Conservation (phyloP, 2,329 filamentous ascomycete genomes). For the Pestalotiopsis sp. region DNA sequence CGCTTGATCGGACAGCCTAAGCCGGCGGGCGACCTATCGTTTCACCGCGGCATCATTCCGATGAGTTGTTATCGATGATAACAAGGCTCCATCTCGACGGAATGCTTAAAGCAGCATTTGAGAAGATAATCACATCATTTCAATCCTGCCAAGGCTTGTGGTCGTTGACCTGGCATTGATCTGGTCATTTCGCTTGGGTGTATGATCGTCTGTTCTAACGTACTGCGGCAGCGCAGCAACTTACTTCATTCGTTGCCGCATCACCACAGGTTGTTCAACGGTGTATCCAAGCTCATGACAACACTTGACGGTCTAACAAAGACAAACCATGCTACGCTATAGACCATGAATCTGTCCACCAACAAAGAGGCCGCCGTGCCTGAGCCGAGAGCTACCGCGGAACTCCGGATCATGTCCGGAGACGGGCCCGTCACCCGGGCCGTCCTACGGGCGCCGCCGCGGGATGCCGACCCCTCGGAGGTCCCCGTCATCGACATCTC, state of each 20-base stretch:
- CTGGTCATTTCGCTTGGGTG: too few species aligned
- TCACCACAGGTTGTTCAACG: too few species aligned
- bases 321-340: not conserved
- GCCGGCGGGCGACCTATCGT: not conserved
- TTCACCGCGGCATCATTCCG: not conserved
- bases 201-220: too few species aligned
- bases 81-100: not conserved
- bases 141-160: too few species aligned
- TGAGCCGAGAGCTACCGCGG: constrained; percentile 16
- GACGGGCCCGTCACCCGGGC: constrained; percentile 25
- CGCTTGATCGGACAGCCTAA: not conserved
- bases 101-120: not conserved
- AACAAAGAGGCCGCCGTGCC: not conserved
- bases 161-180: not conserved
- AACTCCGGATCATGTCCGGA: constrained; percentile 26
- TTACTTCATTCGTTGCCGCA: too few species aligned
- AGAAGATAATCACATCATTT: too few species aligned
- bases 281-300: not conserved
- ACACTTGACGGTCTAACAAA: not conserved
- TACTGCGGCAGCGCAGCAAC: too few species aligned
- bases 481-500: constrained; percentile 48
- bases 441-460: constrained; percentile 23
- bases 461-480: constrained; percentile 26
- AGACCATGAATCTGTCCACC: not conserved
- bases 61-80: not conserved